Base-by-base conservation (phyloP, 768 basidiomycete genomes). In the Gymnopilus dilepis region DNA sequence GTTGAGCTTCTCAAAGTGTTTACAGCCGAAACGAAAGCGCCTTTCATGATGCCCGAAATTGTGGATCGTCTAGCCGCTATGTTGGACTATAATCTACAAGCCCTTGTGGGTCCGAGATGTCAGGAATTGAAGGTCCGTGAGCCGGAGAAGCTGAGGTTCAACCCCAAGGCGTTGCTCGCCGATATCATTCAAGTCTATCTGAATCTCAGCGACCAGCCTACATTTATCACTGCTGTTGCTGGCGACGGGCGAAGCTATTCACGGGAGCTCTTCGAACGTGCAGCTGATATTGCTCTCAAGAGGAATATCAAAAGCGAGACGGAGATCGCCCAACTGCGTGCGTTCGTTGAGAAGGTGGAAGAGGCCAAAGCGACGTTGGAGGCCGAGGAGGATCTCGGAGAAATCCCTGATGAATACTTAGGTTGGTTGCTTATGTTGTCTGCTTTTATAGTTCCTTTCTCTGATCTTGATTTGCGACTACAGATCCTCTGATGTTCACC, bases 1-100 rank as follows among this genome's bases (percentile, higher is more conserved):
- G 90, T 99, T n/a, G 88, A 89, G 51, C 81, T 98, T 17, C 84
- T 99, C 67, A 94, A 93, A 72, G 83, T 92, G 56, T 95, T 99
- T 78, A 97, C 97, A 0, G 91, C 89, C 0, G 92, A 97, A 72
- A 92, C 94, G 0, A 94, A 91, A 72, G 85, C 81, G 26, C 96
- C 97, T 0, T 99, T 98, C 76, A 91, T 97, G 86, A 91, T 94
- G 76, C 90, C 92, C 7, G 97, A 99, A 76, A 98, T 99, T 48
- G 93, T 99, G 54, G 91, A 96, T 73, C 86, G 92, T 34, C 83
- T 99, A 15, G 97, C 97, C 3, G 96, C 96, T 0, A 98, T 97
- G 92, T 76, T 99, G 69, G 93, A 97, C 72, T 95, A 95, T 77
- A 98, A 99, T 70, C 81, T 99, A 19, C 87, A 90, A 51, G 89